Evolutionary conservation across 306 rosid species (phyloP).

Genomic region (Psophocarpus tetragonolobus): DNA sequence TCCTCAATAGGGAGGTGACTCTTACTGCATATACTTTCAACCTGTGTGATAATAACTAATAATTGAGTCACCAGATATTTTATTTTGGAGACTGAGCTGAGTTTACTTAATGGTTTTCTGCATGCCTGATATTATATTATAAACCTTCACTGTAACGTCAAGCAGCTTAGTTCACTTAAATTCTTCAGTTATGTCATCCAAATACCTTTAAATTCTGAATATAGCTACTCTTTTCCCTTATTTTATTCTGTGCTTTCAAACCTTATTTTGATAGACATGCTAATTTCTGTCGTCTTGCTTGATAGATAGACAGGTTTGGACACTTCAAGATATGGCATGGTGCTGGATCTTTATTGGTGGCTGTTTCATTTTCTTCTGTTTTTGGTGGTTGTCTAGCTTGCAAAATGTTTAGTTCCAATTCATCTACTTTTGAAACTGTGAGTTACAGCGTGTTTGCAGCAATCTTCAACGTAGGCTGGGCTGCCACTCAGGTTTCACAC

Average conservation of each 20-base stretch:
- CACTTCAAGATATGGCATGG: constrained; percentile 97
- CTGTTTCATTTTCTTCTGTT: constrained; percentile 95
- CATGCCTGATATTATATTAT: not conserved
- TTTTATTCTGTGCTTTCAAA: constrained; percentile 13
- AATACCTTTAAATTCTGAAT: not conserved
- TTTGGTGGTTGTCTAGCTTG: constrained; percentile 94
- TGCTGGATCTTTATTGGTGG: constrained; percentile 93
- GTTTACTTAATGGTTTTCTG: constrained; percentile 5
- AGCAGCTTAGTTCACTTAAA: not conserved
- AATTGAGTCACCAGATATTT: not conserved
- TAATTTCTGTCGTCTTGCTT: constrained; percentile 35
- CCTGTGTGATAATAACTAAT: not conserved
- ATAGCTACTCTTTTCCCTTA: not conserved
- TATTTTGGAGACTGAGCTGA: not conserved
- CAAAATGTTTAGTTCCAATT: constrained; percentile 53
- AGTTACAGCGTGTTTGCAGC: constrained; percentile 92
- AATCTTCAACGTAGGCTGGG: constrained; percentile 95
- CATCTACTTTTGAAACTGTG: constrained; percentile 62
- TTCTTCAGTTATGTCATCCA: not conserved
- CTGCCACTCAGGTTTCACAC: constrained; percentile 97
- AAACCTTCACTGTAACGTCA: not conserved
- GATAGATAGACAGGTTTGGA: constrained; percentile 95
- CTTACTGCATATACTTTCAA: not conserved
- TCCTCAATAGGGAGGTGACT: not conserved
- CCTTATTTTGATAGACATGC: constrained; percentile 22